These are phyloP conservation scores for Fomitopsis pinicola DNA, from an alignment of 1,284 basidiomycete species.

Conservation along the genomic window DNA sequence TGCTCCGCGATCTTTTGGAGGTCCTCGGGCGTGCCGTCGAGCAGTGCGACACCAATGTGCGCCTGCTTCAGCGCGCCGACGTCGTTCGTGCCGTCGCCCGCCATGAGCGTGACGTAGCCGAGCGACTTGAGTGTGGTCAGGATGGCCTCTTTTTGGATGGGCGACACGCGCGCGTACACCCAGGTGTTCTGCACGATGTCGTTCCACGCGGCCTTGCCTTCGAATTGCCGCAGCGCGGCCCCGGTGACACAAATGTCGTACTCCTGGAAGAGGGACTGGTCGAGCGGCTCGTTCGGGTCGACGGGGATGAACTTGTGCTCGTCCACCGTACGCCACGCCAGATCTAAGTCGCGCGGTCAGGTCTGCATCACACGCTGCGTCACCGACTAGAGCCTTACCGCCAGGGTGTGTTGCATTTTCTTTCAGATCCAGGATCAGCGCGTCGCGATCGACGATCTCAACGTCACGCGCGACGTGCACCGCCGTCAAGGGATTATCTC, in stretches of 20 bases:
- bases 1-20: conserved; percentile 91
- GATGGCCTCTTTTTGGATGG: conserved; percentile 90
- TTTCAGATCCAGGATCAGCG: conserved; percentile 84
- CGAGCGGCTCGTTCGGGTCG: conserved; percentile 72
- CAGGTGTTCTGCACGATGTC: conserved; percentile 88
- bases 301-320: conserved; percentile 85
- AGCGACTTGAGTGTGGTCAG: conserved; percentile 83
- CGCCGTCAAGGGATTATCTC: conserved; percentile 94
- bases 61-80: conserved; percentile 96
- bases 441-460: conserved; percentile 92
- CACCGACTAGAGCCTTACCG: conserved; percentile 38
- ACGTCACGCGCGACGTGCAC: conserved; percentile 92
- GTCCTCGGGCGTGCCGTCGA: conserved; percentile 90
- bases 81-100: conserved; percentile 96
- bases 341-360: conserved; percentile 40
- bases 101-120: conserved; percentile 92
- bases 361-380: not conserved
- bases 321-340: conserved; percentile 92
- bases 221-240: conserved; percentile 83
- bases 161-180: conserved; percentile 97
- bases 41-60: conserved; percentile 88
- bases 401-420: conserved; percentile 72
- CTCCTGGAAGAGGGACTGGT: conserved; percentile 69
- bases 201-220: conserved; percentile 59
- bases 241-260: conserved; percentile 97